These are phyloP conservation scores for Diaporthe citriasiana DNA, from an alignment of 2,329 filamentous ascomycete species.

Conservation along the genomic window DNA sequence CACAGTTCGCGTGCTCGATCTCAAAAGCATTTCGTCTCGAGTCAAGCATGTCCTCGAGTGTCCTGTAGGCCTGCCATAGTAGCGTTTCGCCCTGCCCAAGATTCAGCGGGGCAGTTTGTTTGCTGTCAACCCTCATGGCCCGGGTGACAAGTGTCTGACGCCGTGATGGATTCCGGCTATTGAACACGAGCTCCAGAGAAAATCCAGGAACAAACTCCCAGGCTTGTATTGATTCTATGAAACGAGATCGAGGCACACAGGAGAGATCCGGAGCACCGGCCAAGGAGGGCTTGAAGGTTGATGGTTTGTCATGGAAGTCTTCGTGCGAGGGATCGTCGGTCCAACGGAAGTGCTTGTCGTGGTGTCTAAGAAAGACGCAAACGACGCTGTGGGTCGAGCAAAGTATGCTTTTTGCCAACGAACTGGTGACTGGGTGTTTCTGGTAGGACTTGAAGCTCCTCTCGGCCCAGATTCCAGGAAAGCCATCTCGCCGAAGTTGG, in stretches of 20 bases:
- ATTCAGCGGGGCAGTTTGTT: constrained; percentile 63
- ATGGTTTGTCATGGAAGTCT: constrained; percentile 52
- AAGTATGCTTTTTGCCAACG: constrained; percentile 61
- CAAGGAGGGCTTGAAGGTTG: constrained; percentile 57
- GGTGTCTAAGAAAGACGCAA: constrained; percentile 63
- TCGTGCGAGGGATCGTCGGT: constrained; percentile 59
- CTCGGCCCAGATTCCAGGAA: constrained; percentile 57
- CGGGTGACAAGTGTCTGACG: constrained; percentile 55
- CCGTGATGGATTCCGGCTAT: constrained; percentile 56
- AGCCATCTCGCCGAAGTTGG: constrained; percentile 58
- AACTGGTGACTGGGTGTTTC: constrained; percentile 59
- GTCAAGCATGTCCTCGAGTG: constrained; percentile 58
- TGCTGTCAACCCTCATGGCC: constrained; percentile 60
- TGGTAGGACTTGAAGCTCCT: constrained; percentile 66
- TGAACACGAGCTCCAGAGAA: constrained; percentile 61
- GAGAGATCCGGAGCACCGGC: constrained; percentile 60
- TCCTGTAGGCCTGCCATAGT: constrained; percentile 60
- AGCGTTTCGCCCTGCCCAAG: constrained; percentile 61
- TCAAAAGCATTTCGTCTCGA: constrained; percentile 58
- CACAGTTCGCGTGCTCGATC: constrained; percentile 55
- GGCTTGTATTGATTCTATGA: constrained; percentile 59
- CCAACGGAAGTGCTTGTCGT: constrained; percentile 66
- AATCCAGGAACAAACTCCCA: constrained; percentile 67
- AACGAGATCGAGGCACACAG: constrained; percentile 62
- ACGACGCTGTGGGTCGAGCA: constrained; percentile 65